Evolutionary conservation across 306 rosid species (phyloP).

Genomic region (Pyrus bretschneideri): DNA sequence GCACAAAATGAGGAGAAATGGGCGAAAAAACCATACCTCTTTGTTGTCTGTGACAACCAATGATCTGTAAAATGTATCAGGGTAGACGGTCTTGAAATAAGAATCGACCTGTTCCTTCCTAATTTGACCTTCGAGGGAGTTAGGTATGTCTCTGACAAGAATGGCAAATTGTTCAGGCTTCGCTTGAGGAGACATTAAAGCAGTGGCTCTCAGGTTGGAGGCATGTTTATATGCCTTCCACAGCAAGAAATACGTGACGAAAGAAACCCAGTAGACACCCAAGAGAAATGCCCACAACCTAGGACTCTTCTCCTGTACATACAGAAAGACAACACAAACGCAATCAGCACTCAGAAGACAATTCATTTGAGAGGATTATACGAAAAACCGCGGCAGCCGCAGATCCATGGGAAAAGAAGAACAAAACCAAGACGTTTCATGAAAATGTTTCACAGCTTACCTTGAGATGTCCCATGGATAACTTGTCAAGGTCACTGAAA

Average conservation of each 20-base stretch:
- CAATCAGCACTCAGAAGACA: background rate
- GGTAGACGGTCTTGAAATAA: conserved; percentile 54
- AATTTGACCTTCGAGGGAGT: conserved; percentile 44
- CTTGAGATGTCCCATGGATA: conserved; percentile 62
- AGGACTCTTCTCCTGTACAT: conserved; percentile 38
- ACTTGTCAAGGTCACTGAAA: conserved; percentile 58
- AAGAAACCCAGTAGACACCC: conserved; percentile 71
- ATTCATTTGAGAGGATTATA: background rate
- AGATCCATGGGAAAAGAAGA: background rate
- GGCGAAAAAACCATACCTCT: conserved; percentile 34
- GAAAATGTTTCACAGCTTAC: conserved; percentile 25
- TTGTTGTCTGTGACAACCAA: conserved; percentile 73
- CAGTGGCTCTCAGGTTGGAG: conserved; percentile 48
- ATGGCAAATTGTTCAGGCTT: conserved; percentile 71
- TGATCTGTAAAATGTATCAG: conserved; percentile 73
- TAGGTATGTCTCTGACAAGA: conserved; percentile 87
- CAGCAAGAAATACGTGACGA: conserved; percentile 55
- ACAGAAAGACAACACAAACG: conserved; percentile 3
- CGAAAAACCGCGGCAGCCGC: background rate
- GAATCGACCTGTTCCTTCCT: conserved; percentile 77
- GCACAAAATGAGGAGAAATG: background rate
- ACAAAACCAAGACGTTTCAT: background rate
- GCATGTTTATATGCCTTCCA: conserved; percentile 86
- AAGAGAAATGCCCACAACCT: conserved; percentile 81
- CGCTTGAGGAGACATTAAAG: conserved; percentile 54